Evolutionary conservation across 2,329 filamentous ascomycete genomes (phyloP), one percentile per base, ranked within the genome.

Genomic region (Diaporthe longicolla): DNA sequence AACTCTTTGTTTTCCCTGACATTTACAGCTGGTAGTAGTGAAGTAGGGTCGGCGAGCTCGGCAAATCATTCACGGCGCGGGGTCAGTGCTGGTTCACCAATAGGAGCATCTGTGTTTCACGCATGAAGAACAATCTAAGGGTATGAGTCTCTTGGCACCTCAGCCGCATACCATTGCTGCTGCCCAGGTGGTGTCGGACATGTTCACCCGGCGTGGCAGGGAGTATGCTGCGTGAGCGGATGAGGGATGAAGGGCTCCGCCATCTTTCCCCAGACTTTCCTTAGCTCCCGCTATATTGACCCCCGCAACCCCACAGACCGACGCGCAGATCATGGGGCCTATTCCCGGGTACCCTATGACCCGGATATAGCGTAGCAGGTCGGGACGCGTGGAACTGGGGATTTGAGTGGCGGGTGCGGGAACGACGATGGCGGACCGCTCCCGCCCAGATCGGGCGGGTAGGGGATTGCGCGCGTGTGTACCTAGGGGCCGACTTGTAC

Each of bases 1-100:
- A 9, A 48, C 7, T 7, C 8, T 21, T 7, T 21, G 6, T 21
- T 48, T 48, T 48, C 43, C 17, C 5, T 83, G 59, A 6, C 84
- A 76, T 19, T 80, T 80, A 26, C 54, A 61, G 52, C 21, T n/a
- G 29, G 32, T 10, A 15, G 19, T 11, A 59, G 21, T 24, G n/a
- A 40, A 57, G 15, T 15, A 17, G 40, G 26, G 29, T 19, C 32
- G 21, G 10, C 57, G 19, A 40, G 11, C 24, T 24, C 57, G 26
- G 24, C 57, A 59, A 59, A 9, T n/a, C n/a, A 26, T 26, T 26
- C 7, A 40, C 13, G 5, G 3, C 29, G n/a, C 29, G 29, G 43
- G 37, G 7, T 6, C n/a, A 61, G 7, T 26, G 35, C 32, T 17
- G 29, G 37, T 45, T 26, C 15, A 45, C 69, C 29, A 26, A 50